phyloP scores from a whole-genome alignment of 345 rosid species.

The Rhodamnia rubescens region DNA sequence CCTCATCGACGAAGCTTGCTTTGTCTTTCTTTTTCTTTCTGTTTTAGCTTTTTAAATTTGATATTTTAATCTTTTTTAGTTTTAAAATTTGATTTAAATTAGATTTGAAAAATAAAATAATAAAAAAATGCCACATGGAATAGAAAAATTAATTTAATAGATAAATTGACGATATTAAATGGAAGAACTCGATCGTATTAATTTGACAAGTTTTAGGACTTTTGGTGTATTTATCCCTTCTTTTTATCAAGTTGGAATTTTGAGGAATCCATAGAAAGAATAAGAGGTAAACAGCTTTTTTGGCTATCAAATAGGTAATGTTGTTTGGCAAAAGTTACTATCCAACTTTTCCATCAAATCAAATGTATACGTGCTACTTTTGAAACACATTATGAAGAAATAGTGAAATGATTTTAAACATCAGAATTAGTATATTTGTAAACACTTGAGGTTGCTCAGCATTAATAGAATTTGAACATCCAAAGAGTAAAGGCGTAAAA shows the following conservation, averaged over 20 bases:
- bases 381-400: neutral
- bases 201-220: no score
- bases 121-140: no score
- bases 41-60: no score
- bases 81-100: no score
- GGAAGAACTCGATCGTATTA: no score
- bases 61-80: no score
- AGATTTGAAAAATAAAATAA: no score
- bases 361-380: neutral
- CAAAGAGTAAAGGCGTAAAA: neutral
- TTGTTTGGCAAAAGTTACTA: neutral
- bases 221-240: neutral
- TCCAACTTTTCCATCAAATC: neutral
- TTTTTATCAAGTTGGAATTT: neutral
- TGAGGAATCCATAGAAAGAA: neutral
- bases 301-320: neutral
- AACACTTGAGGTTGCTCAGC: neutral
- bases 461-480: neutral
- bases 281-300: neutral
- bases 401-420: neutral
- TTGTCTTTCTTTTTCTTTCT: no score
- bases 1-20: no score
- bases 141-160: no score
- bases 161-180: no score
- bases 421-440: neutral